Conservation (phyloP, 1,284 basidiomycete species). For the Apiotrichum montevideense region DNA sequence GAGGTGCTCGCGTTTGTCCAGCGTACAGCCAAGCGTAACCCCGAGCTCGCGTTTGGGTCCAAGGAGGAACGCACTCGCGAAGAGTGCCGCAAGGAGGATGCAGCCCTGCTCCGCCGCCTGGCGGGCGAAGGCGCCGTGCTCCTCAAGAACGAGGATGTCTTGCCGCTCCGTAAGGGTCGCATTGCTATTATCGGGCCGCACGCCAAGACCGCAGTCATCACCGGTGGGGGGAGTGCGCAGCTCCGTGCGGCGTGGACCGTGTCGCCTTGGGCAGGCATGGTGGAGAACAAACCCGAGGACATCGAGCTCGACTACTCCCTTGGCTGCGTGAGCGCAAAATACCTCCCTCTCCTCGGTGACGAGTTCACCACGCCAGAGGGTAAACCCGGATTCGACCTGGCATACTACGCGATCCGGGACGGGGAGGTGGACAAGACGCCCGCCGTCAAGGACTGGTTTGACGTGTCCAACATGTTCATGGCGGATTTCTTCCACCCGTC, state of each 20-base stretch:
- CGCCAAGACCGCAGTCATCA: conserved; percentile 53
- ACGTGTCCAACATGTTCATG: conserved; percentile 24
- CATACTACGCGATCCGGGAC: conserved; percentile 19
- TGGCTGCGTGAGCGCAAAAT: conserved; percentile 21
- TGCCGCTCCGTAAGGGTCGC: conserved; percentile 26
- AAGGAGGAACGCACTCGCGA: conserved; percentile 23
- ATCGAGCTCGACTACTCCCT: conserved; percentile 49
- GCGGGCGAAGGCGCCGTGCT: conserved; percentile 55
- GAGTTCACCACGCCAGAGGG: conserved; percentile 23
- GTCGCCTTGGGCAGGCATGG: conserved; percentile 54
- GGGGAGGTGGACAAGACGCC: conserved; percentile 13
- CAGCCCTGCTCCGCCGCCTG: conserved; percentile 23
- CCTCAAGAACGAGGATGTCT: conserved; percentile 47
- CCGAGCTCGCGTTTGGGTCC: conserved; percentile 25
- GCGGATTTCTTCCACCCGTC: conserved; percentile 22
- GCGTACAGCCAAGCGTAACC: conserved; percentile 20
- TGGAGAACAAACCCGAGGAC: conserved; percentile 43
- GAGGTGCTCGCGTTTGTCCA: conserved; percentile 44
- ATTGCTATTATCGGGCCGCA: conserved; percentile 59
- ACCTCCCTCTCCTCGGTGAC: conserved; percentile 22
- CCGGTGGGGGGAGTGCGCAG: conserved; percentile 55
- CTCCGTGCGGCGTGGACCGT: conserved; percentile 52
- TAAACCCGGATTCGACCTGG: conserved; percentile 22
- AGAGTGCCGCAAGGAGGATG: conserved; percentile 17
- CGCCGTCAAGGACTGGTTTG: conserved; percentile 10